phyloP scores from a whole-genome alignment of 306 rosid genomes.

The Malus sylvestris region DNA sequence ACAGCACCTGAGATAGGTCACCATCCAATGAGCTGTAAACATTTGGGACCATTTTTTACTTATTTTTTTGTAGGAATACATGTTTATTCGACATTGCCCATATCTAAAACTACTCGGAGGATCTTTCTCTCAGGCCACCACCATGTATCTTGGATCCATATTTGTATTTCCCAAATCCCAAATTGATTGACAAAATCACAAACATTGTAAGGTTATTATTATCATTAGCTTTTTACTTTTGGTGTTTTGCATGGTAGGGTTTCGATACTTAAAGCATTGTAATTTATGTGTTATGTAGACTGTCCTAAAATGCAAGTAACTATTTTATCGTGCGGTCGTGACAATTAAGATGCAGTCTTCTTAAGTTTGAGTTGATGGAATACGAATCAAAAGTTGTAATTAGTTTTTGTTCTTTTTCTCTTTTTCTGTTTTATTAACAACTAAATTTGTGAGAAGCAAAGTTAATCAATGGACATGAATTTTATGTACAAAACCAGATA shows the following conservation, averaged over 20 bases:
- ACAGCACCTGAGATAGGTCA: slow-evolving; percentile 21
- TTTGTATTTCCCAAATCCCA: not conserved
- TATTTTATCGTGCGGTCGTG: not conserved
- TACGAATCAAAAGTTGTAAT: no score
- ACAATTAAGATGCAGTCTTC: not conserved
- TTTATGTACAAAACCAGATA: not conserved
- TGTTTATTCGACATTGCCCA: not conserved
- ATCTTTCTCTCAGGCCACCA: not conserved
- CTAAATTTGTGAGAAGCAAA: no score
- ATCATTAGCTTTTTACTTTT: not conserved
- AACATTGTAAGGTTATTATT: not conserved
- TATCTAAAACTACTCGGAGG: not conserved
- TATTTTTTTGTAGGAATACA: not conserved
- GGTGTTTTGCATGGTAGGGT: not conserved
- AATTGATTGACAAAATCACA: not conserved
- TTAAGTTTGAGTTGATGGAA: no score
- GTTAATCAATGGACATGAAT: not conserved
- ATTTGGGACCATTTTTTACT: not conserved
- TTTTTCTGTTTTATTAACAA: no score
- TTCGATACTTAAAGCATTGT: not conserved
- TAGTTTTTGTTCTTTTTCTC: no score
- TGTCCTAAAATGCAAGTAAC: not conserved
- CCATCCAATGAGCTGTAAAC: slow-evolving; percentile 9
- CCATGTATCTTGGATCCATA: not conserved
- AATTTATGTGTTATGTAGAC: not conserved